These are phyloP conservation scores for Ceratocystis papillata DNA, from an alignment of 2,329 filamentous ascomycete genomes.

Conservation along the genomic window DNA sequence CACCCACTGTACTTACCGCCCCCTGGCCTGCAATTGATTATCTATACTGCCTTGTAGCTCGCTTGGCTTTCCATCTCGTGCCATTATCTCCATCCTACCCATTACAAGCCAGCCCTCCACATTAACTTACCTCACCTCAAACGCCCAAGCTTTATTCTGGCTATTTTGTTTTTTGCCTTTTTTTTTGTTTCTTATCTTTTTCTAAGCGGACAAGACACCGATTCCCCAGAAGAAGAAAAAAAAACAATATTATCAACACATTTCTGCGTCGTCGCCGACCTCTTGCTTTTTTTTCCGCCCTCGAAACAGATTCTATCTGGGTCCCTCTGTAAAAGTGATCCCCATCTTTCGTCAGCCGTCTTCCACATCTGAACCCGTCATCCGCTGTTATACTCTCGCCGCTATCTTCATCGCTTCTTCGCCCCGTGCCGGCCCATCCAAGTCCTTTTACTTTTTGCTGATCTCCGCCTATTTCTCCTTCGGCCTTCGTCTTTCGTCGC, in stretches of 20 bases:
- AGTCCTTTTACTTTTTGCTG: background rate
- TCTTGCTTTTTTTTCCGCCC: background rate
- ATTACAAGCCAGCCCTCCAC: background rate
- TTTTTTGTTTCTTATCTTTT: background rate
- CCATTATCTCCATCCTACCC: background rate
- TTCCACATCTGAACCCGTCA: background rate
- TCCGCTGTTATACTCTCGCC: background rate
- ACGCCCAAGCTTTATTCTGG: background rate
- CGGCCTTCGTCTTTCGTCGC: slow-evolving; percentile 23
- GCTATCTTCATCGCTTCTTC: background rate
- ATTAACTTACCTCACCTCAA: slow-evolving; percentile 5
- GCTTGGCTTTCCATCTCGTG: background rate
- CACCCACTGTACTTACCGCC: background rate
- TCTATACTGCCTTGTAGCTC: background rate
- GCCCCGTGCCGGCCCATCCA: background rate
- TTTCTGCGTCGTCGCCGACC: slow-evolving; percentile 1
- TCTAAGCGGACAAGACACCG: background rate
- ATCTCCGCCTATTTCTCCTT: background rate
- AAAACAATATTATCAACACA: slow-evolving; percentile 10
- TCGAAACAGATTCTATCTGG: background rate
- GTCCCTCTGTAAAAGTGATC: background rate
- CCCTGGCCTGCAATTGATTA: background rate
- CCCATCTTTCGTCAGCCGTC: background rate
- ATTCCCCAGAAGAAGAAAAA: background rate
- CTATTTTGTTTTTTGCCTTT: background rate